phyloP scores from a whole-genome alignment of 1,139 yeast species.

The Kluyveromyces sp. region DNA sequence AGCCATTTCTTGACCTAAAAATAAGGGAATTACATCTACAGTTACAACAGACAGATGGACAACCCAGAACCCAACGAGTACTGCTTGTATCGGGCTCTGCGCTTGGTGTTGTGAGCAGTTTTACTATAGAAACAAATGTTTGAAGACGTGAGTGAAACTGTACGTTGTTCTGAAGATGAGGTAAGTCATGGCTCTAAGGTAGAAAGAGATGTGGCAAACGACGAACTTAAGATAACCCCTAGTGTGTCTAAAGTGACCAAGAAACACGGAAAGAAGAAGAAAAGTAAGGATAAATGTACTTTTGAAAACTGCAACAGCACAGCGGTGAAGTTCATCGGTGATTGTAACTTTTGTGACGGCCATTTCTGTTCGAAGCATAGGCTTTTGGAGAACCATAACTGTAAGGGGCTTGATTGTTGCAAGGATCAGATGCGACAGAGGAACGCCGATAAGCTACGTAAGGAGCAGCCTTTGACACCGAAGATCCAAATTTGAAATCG shows the following conservation, averaged over 20 bases:
- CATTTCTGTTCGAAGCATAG: constrained; percentile 85
- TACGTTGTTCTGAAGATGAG: not conserved
- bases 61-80: too few species aligned
- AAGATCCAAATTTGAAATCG: constrained; percentile 33
- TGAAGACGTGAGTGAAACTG: not conserved
- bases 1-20: not conserved
- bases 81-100: not conserved
- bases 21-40: not conserved
- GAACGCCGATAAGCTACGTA: constrained; percentile 40
- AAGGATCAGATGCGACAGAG: constrained; percentile 72
- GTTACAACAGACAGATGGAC: too few species aligned
- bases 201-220: constrained; percentile 2
- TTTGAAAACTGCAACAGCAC: constrained; percentile 55
- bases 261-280: constrained; percentile 29
- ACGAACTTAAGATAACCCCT: not conserved
- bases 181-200: not conserved
- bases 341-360: constrained; percentile 80
- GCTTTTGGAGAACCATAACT: constrained; percentile 75
- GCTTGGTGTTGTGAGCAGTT: not conserved
- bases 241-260: constrained; percentile 9
- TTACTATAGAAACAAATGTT: not conserved
- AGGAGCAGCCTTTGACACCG: constrained; percentile 41
- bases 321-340: constrained; percentile 81
- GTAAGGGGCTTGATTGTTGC: constrained; percentile 72
- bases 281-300: constrained; percentile 57